These are phyloP conservation scores for Trametes gibbosa DNA, from an alignment of 768 basidiomycete species.

Conservation along the genomic window DNA sequence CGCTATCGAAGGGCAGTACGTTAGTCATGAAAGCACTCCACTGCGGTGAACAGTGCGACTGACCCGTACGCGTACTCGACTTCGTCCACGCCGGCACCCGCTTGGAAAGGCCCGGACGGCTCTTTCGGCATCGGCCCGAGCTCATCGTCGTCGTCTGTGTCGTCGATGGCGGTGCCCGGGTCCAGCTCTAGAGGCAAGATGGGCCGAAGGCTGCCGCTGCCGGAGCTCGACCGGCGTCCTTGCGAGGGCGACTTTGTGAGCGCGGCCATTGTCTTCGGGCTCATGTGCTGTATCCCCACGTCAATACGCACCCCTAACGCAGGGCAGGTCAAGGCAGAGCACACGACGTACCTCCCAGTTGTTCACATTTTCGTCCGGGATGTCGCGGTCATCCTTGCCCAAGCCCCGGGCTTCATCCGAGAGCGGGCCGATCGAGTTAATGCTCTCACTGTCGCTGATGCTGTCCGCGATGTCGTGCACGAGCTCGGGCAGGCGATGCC, in stretches of 20 bases:
- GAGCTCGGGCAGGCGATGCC: constrained; percentile 81
- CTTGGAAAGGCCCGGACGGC: constrained; percentile 66
- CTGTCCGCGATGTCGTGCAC: constrained; percentile 79
- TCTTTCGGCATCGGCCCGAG: constrained; percentile 77
- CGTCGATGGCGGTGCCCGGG: constrained; percentile 68
- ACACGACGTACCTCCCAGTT: constrained; percentile 84
- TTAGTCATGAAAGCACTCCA: neutral
- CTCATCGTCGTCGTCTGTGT: constrained; percentile 75
- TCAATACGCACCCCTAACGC: neutral
- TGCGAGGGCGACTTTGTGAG: constrained; percentile 89
- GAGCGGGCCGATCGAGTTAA: constrained; percentile 85
- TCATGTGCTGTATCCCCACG: constrained; percentile 73
- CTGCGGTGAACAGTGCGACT: constrained; percentile 29
- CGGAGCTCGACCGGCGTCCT: constrained; percentile 75
- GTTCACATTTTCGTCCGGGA: constrained; percentile 78
- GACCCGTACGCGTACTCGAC: constrained; percentile 88
- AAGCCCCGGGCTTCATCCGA: constrained; percentile 72
- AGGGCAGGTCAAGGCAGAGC: neutral
- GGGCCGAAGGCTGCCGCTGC: constrained; percentile 74
- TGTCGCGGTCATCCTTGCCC: constrained; percentile 59
- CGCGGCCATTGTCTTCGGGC: constrained; percentile 91
- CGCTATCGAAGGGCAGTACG: neutral
- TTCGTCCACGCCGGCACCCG: constrained; percentile 84
- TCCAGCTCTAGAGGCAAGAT: constrained; percentile 76
- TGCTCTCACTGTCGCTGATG: constrained; percentile 94